A percentile compares a stretch with the other conserved stretches of the same genome.
Conservation (phyloP, 441 rosid genomes). For the Isatis lusitanica region DNA sequence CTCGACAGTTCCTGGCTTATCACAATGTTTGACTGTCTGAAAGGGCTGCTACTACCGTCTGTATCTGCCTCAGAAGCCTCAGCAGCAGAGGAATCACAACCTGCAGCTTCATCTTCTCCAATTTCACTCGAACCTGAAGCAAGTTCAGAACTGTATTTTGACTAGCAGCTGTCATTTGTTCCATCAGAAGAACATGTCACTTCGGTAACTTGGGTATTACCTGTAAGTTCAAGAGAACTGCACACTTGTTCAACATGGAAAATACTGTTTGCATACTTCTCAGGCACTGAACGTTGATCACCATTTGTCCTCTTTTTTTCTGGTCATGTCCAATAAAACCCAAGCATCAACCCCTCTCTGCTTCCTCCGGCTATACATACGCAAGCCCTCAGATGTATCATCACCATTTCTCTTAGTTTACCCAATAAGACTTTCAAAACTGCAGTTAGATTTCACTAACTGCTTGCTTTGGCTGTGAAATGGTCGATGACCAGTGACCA, state of each 20-base stretch:
- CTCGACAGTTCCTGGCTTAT: slow-evolving; percentile 40
- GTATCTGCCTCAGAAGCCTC: slow-evolving; percentile 39
- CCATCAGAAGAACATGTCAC: slow-evolving; percentile 45
- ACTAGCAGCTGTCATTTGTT: slow-evolving; percentile 67
- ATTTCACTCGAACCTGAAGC: slow-evolving; percentile 46
- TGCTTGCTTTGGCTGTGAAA: slow-evolving; percentile 18
- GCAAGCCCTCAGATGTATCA: slow-evolving; percentile 22
- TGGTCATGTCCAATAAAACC: no score
- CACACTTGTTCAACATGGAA: slow-evolving; percentile 11
- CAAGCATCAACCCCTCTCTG: slow-evolving; percentile 30
- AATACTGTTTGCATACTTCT: slow-evolving; percentile 26
- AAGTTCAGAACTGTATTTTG: slow-evolving; percentile 59
- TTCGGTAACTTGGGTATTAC: neutral
- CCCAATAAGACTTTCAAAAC: slow-evolving; percentile 18
- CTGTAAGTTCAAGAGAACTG: slow-evolving; percentile 2
- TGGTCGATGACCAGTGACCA: slow-evolving; percentile 28
- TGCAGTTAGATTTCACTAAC: slow-evolving; percentile 18
- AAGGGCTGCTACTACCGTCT: slow-evolving; percentile 35
- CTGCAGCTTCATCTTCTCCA: slow-evolving; percentile 58
- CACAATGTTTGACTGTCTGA: slow-evolving; percentile 60
- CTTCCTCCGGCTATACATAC: slow-evolving; percentile 35
- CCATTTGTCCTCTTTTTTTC: slow-evolving; percentile 19
- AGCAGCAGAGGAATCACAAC: slow-evolving; percentile 62
- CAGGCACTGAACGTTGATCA: slow-evolving; percentile 44
- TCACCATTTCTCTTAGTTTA: slow-evolving; percentile 21